Percentiles rank a stretch among this genome's conserved stretches.
Evolutionary conservation across 2,329 filamentous ascomycete species (phyloP).

Genomic region (Endothia cerciana): DNA sequence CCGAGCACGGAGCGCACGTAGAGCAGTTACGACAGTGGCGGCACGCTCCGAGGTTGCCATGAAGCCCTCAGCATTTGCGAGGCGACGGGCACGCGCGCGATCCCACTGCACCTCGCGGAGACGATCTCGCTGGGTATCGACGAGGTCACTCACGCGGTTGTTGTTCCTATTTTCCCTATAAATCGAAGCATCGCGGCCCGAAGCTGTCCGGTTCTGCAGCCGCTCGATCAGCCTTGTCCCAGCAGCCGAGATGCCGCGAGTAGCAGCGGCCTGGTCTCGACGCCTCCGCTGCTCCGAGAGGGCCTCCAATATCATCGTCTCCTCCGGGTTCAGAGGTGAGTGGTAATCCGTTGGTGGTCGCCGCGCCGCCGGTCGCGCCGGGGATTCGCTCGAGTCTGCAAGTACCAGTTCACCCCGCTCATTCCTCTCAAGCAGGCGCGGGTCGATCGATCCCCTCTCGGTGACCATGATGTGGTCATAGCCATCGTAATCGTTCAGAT

Average conservation of each 20-base stretch:
- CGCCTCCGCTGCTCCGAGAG: slow-evolving; percentile 58
- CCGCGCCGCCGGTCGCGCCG: slow-evolving; percentile 37
- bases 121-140: slow-evolving; percentile 43
- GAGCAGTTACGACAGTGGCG: neutral
- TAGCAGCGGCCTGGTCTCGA: slow-evolving; percentile 45
- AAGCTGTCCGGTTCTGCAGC: slow-evolving; percentile 15
- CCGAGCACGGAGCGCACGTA: slow-evolving; percentile 2
- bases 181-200: neutral
- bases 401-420: slow-evolving; percentile 44
- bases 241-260: slow-evolving; percentile 14
- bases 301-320: slow-evolving; percentile 60
- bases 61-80: slow-evolving; percentile 21
- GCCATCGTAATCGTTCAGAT: slow-evolving; percentile 61
- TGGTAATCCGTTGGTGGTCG: slow-evolving; percentile 48
- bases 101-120: slow-evolving; percentile 34
- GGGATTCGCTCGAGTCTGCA: slow-evolving; percentile 34
- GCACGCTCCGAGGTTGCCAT: neutral
- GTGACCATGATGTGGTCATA: slow-evolving; percentile 61
- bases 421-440: slow-evolving; percentile 53
- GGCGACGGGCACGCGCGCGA: slow-evolving; percentile 25
- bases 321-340: slow-evolving; percentile 55
- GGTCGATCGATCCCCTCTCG: slow-evolving; percentile 59
- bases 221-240: slow-evolving; percentile 25
- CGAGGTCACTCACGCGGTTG: slow-evolving; percentile 42
- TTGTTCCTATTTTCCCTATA: slow-evolving; percentile 21